phyloP scores from a whole-genome alignment of 331 rosid species.

The Quercus lobata region DNA sequence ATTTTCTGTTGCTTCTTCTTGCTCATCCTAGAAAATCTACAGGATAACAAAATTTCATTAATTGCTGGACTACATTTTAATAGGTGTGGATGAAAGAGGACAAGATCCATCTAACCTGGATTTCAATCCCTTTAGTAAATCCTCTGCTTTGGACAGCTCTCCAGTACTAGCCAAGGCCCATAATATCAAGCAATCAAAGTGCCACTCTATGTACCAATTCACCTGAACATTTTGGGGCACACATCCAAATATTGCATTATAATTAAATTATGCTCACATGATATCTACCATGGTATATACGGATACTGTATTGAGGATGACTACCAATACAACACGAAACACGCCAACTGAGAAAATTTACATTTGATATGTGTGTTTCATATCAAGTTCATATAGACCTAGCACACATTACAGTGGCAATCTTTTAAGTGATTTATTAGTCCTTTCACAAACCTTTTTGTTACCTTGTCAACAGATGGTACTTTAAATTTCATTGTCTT shows the following conservation, averaged over 20 bases:
- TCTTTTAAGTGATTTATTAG: not conserved
- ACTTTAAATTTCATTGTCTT: not conserved
- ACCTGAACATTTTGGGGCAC: conserved; percentile 35
- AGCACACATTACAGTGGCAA: not conserved
- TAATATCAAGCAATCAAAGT: conserved; percentile 50
- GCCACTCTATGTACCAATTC: conserved; percentile 85
- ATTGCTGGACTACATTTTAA: not conserved
- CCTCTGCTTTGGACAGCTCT: conserved; percentile 54
- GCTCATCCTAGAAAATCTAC: conserved; percentile 57
- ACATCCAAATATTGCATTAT: conserved; percentile 12
- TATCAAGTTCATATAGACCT: not conserved
- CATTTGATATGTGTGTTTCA: not conserved
- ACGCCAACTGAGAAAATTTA: not conserved
- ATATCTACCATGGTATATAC: not conserved
- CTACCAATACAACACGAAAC: not conserved
- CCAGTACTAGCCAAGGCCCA: conserved; percentile 73
- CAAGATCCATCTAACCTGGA: conserved; percentile 48
- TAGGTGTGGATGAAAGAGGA: not conserved
- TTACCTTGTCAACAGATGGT: not conserved
- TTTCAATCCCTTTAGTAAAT: conserved; percentile 60
- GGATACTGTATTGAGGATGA: not conserved
- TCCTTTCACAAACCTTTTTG: not conserved
- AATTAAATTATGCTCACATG: not conserved
- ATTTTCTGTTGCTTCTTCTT: conserved; percentile 52
- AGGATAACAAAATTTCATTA: conserved; percentile 3